These are phyloP conservation scores for Xanthoconium stramineum DNA, from an alignment of 768 basidiomycete genomes.

Conservation along the genomic window DNA sequence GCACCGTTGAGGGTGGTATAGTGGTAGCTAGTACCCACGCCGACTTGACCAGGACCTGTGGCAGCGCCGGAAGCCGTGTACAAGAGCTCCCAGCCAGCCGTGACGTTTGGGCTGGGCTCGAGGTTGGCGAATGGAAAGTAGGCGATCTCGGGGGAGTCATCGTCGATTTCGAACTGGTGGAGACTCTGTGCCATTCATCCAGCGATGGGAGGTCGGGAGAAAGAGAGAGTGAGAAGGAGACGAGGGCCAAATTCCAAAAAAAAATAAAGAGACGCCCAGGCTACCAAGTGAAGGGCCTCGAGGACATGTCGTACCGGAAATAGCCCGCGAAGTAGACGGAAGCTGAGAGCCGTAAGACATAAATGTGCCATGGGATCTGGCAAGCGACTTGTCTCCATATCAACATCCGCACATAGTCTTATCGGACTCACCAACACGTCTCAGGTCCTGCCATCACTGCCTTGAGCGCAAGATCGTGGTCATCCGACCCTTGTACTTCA, in stretches of 20 bases:
- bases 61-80: conserved; percentile 52
- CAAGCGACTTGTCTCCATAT: conserved; percentile 19
- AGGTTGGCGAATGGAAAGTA: conserved; percentile 64
- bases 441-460: neutral
- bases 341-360: neutral
- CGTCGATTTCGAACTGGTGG: conserved; percentile 50
- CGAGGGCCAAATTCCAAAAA: neutral
- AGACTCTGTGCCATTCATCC: conserved; percentile 31
- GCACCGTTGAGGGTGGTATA: conserved; percentile 61
- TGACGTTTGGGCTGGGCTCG: conserved; percentile 44
- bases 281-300: conserved; percentile 26
- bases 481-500: neutral
- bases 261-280: conserved; percentile 19
- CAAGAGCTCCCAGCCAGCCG: conserved; percentile 67
- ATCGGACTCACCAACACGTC: conserved; percentile 1
- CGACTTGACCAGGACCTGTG: conserved; percentile 38
- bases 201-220: conserved; percentile 16
- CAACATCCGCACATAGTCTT: conserved; percentile 9
- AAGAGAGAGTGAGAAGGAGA: conserved; percentile 13
- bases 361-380: neutral
- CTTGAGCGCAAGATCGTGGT: neutral
- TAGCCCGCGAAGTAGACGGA: conserved; percentile 12
- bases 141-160: conserved; percentile 60
- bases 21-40: conserved; percentile 58
- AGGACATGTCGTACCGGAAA: conserved; percentile 29